Conservation (phyloP, 352 stramenopile genomes). For the Phytophthora pseudosyringae region DNA sequence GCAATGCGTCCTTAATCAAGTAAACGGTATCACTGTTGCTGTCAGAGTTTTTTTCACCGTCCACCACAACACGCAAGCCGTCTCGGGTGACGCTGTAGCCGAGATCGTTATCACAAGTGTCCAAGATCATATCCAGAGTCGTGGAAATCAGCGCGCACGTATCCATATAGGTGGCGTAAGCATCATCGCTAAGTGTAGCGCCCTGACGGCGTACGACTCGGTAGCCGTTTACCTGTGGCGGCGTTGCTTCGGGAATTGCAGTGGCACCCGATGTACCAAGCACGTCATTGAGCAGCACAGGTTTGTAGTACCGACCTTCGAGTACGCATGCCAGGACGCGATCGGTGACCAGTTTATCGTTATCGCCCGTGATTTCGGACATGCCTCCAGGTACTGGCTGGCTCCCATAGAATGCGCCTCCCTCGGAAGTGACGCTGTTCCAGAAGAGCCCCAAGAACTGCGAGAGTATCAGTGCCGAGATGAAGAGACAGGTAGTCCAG, state of each 20-base stretch:
- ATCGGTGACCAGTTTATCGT: constrained; percentile 61
- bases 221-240: constrained; percentile 31
- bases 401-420: constrained; percentile 20
- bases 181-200: constrained; percentile 20
- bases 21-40: constrained; percentile 30
- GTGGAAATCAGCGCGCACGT: constrained; percentile 33
- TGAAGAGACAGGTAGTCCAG: constrained; percentile 41
- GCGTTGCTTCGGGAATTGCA: constrained; percentile 8
- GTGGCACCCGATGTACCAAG: constrained; percentile 21
- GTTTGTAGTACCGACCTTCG: constrained; percentile 43
- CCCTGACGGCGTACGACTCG: constrained; percentile 24
- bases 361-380: constrained; percentile 34
- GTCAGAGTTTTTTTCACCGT: constrained; percentile 12
- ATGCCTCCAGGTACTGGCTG: constrained; percentile 25
- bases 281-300: constrained; percentile 41
- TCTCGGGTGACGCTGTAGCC: constrained; percentile 37
- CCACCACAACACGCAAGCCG: constrained; percentile 35
- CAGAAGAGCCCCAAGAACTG: constrained; percentile 44
- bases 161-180: constrained; percentile 30
- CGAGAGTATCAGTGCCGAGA: constrained; percentile 30
- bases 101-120: constrained; percentile 35
- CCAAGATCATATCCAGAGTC: constrained; percentile 35
- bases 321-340: constrained; percentile 54
- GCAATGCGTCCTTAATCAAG: constrained; percentile 39
- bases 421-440: constrained; percentile 17